A percentile compares a stretch with the other conserved stretches of the same genome.
Conservation (phyloP, 2,329 filamentous ascomycete genomes). For the Colletotrichum lindemuthianum region DNA sequence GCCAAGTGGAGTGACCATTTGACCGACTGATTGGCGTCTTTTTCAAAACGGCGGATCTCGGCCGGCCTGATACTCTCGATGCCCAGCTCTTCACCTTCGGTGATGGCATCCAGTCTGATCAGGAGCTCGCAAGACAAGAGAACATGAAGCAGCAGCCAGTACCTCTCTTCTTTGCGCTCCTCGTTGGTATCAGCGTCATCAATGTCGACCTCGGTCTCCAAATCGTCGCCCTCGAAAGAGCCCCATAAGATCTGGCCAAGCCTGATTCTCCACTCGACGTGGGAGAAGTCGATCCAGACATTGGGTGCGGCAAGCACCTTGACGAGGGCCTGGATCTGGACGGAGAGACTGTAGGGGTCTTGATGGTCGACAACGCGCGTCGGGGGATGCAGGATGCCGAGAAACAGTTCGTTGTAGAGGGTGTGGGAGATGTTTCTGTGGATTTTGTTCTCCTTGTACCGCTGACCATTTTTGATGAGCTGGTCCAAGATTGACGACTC, state of each 20-base stretch:
- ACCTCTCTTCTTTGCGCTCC: conserved; percentile 69
- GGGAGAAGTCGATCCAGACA: conserved; percentile 79
- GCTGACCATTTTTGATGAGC: conserved; percentile 64
- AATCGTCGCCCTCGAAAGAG: conserved; percentile 58
- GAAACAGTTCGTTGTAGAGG: conserved; percentile 71
- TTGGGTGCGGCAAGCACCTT: conserved; percentile 72
- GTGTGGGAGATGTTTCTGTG: conserved; percentile 57
- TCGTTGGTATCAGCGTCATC: conserved; percentile 58
- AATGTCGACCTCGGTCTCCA: conserved; percentile 63
- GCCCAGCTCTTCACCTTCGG: conserved; percentile 67
- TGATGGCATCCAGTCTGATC: conserved; percentile 70
- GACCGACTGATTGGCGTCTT: conserved; percentile 68
- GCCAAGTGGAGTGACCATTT: conserved; percentile 75
- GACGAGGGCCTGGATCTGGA: conserved; percentile 76
- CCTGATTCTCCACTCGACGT: conserved; percentile 79
- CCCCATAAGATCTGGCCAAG: conserved; percentile 79
- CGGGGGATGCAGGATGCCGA: conserved; percentile 67
- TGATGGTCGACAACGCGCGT: conserved; percentile 65
- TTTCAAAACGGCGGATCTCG: conserved; percentile 70
- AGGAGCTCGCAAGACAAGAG: conserved; percentile 73
- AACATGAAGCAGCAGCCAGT: conserved; percentile 75
- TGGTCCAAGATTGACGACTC: conserved; percentile 68
- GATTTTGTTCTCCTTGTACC: conserved; percentile 64
- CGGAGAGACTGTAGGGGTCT: conserved; percentile 71
- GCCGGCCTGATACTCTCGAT: conserved; percentile 61